A percentile compares a stretch with the other conserved stretches of the same genome.
These are phyloP conservation scores for Aspergillus alliaceus DNA, from an alignment of 2,329 filamentous ascomycete genomes.

Conservation along the genomic window DNA sequence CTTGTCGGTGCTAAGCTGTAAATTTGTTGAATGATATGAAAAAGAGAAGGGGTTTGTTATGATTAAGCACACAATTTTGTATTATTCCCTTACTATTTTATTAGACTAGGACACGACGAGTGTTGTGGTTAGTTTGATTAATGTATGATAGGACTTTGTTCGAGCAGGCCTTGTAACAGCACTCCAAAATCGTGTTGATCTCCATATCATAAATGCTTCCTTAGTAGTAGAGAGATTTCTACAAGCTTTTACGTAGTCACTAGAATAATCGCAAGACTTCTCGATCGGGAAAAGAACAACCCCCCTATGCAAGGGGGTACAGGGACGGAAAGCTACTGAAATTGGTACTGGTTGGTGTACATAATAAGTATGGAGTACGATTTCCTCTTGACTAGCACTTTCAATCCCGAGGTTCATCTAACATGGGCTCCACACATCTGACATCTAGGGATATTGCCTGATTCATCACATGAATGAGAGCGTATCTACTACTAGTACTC, in stretches of 20 bases:
- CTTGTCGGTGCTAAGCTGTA: conserved; percentile 87
- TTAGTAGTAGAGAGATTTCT: too few relatives aligned
- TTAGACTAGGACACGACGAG: conserved; percentile 28
- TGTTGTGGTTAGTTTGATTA: conserved; percentile 35
- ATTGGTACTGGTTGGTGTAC: too few relatives aligned
- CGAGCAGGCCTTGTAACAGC: conserved; percentile 41
- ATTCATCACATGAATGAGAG: not conserved
- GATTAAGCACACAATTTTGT: conserved; percentile 24
- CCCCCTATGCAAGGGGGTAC: too few relatives aligned
- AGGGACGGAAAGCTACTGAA: too few relatives aligned
- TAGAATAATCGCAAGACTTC: too few relatives aligned
- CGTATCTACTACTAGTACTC: too few relatives aligned
- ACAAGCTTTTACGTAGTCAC: too few relatives aligned
- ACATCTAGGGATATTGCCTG: not conserved
- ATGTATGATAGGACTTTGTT: conserved; percentile 43
- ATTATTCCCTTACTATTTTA: conserved; percentile 17
- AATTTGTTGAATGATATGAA: conserved; percentile 37
- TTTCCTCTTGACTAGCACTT: not conserved
- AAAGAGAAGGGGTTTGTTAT: conserved; percentile 4
- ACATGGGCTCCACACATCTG: not conserved
- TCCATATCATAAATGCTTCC: not conserved
- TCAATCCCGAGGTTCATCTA: not conserved
- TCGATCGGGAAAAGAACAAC: too few relatives aligned
- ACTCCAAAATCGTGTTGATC: conserved; percentile 23
- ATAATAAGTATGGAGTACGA: too few relatives aligned